Conservation (phyloP, 1,284 basidiomycete genomes). For the Irpex sp. region DNA sequence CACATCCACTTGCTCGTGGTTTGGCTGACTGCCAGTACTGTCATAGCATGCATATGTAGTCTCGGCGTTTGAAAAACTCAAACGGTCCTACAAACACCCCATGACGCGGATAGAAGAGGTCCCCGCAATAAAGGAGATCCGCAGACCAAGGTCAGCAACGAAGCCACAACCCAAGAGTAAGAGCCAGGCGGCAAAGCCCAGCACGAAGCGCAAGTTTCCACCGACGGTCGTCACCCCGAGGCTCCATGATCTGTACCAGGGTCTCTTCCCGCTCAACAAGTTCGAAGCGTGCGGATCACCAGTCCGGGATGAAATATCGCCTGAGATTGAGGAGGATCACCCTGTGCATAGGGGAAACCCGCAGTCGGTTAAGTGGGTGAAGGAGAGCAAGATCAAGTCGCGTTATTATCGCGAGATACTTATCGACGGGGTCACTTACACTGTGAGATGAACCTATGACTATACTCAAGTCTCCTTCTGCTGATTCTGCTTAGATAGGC, state of each 20-base stretch:
- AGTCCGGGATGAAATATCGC: background rate
- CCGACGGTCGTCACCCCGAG: constrained; percentile 5
- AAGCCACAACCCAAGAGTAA: background rate
- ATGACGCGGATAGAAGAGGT: background rate
- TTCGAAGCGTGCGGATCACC: background rate
- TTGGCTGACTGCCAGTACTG: too few relatives aligned
- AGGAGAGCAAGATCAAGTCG: constrained; percentile 11
- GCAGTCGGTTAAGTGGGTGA: constrained; percentile 1
- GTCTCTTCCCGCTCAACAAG: constrained; percentile 3
- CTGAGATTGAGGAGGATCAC: background rate
- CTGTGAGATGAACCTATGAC: constrained; percentile 30
- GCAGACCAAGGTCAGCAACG: background rate
- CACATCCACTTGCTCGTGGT: too few relatives aligned
- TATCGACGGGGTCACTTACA: constrained; percentile 54
- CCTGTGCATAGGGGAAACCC: constrained; percentile 2
- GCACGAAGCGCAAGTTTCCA: background rate
- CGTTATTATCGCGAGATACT: constrained; percentile 40
- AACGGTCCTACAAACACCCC: background rate
- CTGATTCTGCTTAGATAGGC: constrained; percentile 39
- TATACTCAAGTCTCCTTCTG: background rate
- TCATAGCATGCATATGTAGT: background rate
- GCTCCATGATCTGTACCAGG: constrained; percentile 1
- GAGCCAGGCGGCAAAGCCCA: background rate
- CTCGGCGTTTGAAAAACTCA: constrained; percentile 3
- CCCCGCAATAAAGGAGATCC: background rate